Evolutionary conservation across 352 stramenopile species (phyloP), one percentile per base, ranked within the genome.

Genomic region (Pythium apleroticum): DNA sequence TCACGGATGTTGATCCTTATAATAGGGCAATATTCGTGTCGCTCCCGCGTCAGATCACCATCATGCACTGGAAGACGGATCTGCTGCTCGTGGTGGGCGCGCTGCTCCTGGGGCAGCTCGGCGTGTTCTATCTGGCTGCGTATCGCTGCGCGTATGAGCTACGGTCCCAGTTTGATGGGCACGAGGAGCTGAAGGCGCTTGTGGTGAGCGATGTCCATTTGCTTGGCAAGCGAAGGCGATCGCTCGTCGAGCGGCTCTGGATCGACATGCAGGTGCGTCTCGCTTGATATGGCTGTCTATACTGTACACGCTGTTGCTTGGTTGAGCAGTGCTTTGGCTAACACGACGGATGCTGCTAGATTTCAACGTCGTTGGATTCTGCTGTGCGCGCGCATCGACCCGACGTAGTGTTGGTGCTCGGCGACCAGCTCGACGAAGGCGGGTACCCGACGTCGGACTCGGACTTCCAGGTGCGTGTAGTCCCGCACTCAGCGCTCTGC

Each of bases 351-450:
- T 60, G 20, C 17, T 31, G 19, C 27, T 57, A 82, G 75, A 75
- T 86, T 41, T 52, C 60, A 4, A 70, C 75, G 35, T 63, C 79
- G 6, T 64, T 78, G 6, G 52, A 63, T 15, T 76, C 73, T 7
- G 84, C 82, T 6, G 70, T 88, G 35, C 65, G 70, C n/a, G 71
- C 84, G 0, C 79, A 91, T 60, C 57, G 33, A 1, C 85, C 85
- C 4, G 73, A 90, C 8, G 27, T 90, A 22, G 77, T 86, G 46
- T 59, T 94, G 15, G 65, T 90, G 19, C 63, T 94, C 6, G 85
- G 85, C 28, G 85, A 94, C 50, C 85, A 94, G 33, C 70, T 94
- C 0, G 85, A 94, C 45, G 85, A 94, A 71, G 83, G 85, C 25
- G 77, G 73, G 11, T 66, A 75, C 19, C 75, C 74, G 65, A 94